phyloP scores from a whole-genome alignment of 805 yeast genomes.

The Citeromyces matritensis region DNA sequence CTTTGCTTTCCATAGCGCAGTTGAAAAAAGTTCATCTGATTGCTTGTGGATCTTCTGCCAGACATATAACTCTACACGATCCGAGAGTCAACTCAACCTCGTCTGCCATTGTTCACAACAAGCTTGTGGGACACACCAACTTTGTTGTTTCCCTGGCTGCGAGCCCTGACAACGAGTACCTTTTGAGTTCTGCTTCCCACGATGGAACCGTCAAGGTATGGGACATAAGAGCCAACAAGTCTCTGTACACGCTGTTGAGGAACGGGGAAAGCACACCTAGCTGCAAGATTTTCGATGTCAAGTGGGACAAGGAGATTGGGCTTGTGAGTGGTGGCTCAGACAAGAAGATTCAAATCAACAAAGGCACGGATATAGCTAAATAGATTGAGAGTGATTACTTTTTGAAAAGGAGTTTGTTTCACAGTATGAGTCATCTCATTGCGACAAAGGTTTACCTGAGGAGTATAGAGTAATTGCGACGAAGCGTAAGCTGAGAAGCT shows the following conservation, averaged over 20 bases:
- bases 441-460: too few species aligned
- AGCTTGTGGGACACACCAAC: slow-evolving; percentile 80
- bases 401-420: background rate
- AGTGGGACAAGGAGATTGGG: slow-evolving; percentile 71
- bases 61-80: slow-evolving; percentile 89
- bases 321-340: slow-evolving; percentile 91
- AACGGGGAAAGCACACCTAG: slow-evolving; percentile 23
- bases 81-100: slow-evolving; percentile 55
- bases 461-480: too few species aligned
- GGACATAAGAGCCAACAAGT: slow-evolving; percentile 81
- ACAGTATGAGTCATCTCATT: background rate
- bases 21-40: slow-evolving; percentile 55
- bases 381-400: background rate
- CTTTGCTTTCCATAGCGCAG: slow-evolving; percentile 63
- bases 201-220: slow-evolving; percentile 92
- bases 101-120: slow-evolving; percentile 47
- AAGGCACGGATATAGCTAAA: slow-evolving; percentile 5
- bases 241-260: slow-evolving; percentile 73
- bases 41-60: slow-evolving; percentile 95
- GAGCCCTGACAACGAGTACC: slow-evolving; percentile 64
- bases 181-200: slow-evolving; percentile 86
- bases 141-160: slow-evolving; percentile 72
- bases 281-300: slow-evolving; percentile 71
- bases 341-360: slow-evolving; percentile 77
- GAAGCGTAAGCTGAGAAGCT: too few species aligned